Evolutionary conservation across 2,329 filamentous ascomycete genomes (phyloP), one percentile per base, ranked within the genome.

Genomic region (Chaetomium sp.): DNA sequence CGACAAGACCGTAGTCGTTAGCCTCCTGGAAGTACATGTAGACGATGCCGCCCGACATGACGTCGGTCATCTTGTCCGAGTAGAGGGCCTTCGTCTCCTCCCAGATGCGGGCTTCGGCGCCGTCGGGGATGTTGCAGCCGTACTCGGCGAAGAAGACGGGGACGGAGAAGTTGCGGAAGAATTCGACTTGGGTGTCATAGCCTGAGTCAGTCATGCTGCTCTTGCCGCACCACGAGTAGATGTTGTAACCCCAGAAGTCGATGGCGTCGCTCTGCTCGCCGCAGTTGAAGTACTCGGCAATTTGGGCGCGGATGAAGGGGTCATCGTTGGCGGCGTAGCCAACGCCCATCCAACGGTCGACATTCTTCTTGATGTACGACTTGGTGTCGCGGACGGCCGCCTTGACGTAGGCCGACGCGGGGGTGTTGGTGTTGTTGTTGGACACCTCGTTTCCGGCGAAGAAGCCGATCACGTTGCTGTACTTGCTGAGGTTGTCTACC

Each of bases 161-260:
- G 3, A 98, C 92, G 10, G 91, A 92, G 84, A 95, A 99, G 76
- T 89, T 87, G 65, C 83, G 78, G 82, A 97, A 99, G 80, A 97
- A 94, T 70, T 91, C 78, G 71, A 93, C 93, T 77, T 94, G 90
- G 63, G 87, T 84, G 69, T 89, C 83, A 80, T 93, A 99, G 62
- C 92, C 92, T 3, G 95, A 97, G 65, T 83, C 75, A 42, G 82
- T 75, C 81, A 90, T 95, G 73, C 82, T 87, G 74, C 91, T 96
- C 72, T 93, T 78, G 71, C 94, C 95, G 77, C 95, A 99, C 95
- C 95, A 99, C 60, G 93, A 96, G 85, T 99, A 99, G 81, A 98
- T 97, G 85, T 99, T 99, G 89, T 98, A 98, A 65, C 95, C 95
- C 91, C 93, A 99, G 84, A 96, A 98, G 80, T 99, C 95, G 70